Evolutionary conservation across 306 rosid genomes (phyloP).

Genomic region (Carpinus viminea): DNA sequence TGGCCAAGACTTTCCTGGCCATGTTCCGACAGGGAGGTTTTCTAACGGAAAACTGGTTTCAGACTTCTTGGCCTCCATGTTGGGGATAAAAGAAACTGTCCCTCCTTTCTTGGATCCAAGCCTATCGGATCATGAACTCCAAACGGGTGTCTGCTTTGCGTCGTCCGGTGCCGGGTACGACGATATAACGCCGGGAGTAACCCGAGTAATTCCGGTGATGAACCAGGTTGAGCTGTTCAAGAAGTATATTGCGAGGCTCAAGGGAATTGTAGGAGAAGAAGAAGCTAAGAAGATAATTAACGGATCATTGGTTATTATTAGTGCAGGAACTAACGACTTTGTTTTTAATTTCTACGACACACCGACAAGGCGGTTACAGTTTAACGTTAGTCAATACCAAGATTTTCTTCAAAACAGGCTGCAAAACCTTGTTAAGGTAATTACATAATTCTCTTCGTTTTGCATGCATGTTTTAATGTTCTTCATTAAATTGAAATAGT

Average conservation of each 20-base stretch:
- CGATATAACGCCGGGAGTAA: conserved; percentile 36
- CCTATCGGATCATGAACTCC: conserved; percentile 42
- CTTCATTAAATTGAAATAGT: no score
- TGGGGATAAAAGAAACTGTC: conserved; percentile 50
- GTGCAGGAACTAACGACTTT: conserved; percentile 72
- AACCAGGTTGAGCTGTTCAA: conserved; percentile 52
- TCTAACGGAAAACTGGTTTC: conserved; percentile 61
- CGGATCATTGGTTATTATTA: conserved; percentile 45
- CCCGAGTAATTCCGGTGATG: conserved; percentile 38
- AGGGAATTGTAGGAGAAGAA: conserved; percentile 42
- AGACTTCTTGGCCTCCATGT: conserved; percentile 51
- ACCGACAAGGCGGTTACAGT: conserved; percentile 45
- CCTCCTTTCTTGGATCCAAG: conserved; percentile 56
- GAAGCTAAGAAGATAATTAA: conserved; percentile 34
- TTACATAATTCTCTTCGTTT: background rate
- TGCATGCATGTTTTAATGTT: no score
- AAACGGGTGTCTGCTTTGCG: conserved; percentile 67
- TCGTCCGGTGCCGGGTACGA: conserved; percentile 57
- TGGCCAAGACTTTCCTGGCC: conserved; percentile 58
- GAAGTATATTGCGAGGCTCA: conserved; percentile 42
- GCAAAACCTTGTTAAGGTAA: conserved; percentile 46
- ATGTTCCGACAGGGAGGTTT: conserved; percentile 59
- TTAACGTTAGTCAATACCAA: conserved; percentile 48
- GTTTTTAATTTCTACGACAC: conserved; percentile 46
- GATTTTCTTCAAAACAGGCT: conserved; percentile 51